Conservation (phyloP, 1,139 yeast genomes). For the Geotrichum aggregatum region DNA sequence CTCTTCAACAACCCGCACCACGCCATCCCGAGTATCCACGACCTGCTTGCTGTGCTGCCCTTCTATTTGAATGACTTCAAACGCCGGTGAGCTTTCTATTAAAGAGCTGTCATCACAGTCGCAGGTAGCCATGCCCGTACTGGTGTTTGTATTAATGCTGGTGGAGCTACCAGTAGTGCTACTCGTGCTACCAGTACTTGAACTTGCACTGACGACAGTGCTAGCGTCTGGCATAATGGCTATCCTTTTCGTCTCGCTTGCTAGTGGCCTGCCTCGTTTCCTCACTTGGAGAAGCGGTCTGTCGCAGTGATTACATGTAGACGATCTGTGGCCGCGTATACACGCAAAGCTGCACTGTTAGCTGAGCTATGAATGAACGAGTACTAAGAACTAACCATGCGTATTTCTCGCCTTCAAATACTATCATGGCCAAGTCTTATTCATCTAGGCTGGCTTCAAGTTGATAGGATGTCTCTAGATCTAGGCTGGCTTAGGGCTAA, state of each 20-base stretch:
- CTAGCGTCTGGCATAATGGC: constrained; percentile 32
- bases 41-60: constrained; percentile 27
- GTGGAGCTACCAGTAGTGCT: neutral
- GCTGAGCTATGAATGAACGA: neutral
- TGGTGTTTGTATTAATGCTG: constrained; percentile 14
- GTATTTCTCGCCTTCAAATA: constrained; percentile 77
- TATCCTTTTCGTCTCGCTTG: constrained; percentile 27
- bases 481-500: too few relatives aligned
- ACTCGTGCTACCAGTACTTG: neutral
- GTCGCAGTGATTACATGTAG: constrained; percentile 75
- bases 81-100: neutral
- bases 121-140: neutral
- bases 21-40: constrained; percentile 31
- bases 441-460: too few relatives aligned
- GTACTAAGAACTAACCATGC: constrained; percentile 53
- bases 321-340: constrained; percentile 87
- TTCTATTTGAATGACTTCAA: constrained; percentile 27
- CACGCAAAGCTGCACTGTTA: constrained; percentile 43
- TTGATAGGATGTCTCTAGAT: too few relatives aligned
- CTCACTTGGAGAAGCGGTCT: constrained; percentile 84
- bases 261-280: constrained; percentile 72
- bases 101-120: constrained; percentile 6
- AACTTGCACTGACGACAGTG: constrained; percentile 1
- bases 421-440: constrained; percentile 52
- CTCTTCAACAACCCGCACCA: constrained; percentile 25